phyloP scores from a whole-genome alignment of 129 eudicot genomes.

The Rutidosis leptorrhynchoides region DNA sequence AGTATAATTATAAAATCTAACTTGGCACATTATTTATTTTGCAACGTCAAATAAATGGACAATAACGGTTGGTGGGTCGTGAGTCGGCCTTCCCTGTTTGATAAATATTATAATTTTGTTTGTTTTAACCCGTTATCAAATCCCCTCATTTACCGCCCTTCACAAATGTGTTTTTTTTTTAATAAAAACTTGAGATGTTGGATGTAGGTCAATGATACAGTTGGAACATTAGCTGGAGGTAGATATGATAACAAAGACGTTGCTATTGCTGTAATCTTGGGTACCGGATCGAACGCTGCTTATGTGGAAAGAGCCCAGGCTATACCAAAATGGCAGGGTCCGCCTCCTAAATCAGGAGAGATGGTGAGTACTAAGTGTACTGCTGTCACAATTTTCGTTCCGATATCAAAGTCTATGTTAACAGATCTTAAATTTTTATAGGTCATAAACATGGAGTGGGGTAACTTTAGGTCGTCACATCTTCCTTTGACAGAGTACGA shows the following conservation, averaged over 20 bases:
- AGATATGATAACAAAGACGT: constrained; percentile 58
- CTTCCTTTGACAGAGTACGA: constrained; percentile 90
- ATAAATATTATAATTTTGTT: background rate
- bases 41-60: background rate
- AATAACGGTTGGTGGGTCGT: background rate
- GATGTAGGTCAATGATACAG: constrained; percentile 81
- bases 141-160: too few species aligned
- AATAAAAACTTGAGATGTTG: background rate
- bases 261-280: constrained; percentile 75
- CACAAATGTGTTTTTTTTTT: too few species aligned
- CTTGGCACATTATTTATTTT: background rate
- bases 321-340: constrained; percentile 89
- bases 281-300: constrained; percentile 92
- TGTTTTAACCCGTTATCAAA: too few species aligned
- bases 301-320: constrained; percentile 86
- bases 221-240: constrained; percentile 96
- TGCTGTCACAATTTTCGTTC: too few species aligned
- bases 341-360: constrained; percentile 78
- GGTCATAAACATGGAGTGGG: constrained; percentile 99
- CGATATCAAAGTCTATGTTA: too few species aligned
- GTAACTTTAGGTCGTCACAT: constrained; percentile 86
- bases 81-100: too few species aligned
- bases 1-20: background rate
- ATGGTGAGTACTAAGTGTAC: constrained; percentile 47
- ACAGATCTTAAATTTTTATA: constrained; percentile 5